Evolutionary conservation across 2,329 filamentous ascomycete species (phyloP).

Genomic region (Drechslerella dactyloides): DNA sequence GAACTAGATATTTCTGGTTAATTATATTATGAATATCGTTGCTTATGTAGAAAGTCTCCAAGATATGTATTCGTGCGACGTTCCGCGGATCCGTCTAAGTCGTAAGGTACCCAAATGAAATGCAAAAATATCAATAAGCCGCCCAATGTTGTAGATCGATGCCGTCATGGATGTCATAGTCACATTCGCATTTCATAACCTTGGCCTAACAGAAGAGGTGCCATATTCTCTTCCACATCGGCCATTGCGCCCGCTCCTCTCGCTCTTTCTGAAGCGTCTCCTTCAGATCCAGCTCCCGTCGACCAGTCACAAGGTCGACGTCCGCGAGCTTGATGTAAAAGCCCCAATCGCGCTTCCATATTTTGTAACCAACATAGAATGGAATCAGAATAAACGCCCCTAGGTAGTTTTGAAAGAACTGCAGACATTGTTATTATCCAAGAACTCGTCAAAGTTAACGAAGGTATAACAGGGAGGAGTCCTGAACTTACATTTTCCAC

Average conservation of each 20-base stretch:
- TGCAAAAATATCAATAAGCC: too few relatives aligned
- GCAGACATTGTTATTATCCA: background rate
- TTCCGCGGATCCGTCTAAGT: too few relatives aligned
- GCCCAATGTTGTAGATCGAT: too few relatives aligned
- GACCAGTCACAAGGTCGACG: slow-evolving; percentile 72
- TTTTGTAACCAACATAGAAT: slow-evolving; percentile 66
- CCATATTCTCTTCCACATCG: slow-evolving; percentile 33
- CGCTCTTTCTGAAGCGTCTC: slow-evolving; percentile 29
- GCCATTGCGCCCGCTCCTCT: slow-evolving; percentile 30
- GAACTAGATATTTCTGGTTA: too few relatives aligned
- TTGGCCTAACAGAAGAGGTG: slow-evolving; percentile 27
- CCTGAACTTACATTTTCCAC: slow-evolving; percentile 35
- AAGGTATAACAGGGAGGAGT: background rate
- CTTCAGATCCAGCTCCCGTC: slow-evolving; percentile 55
- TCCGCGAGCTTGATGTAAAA: slow-evolving; percentile 62
- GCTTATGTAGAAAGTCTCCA: too few relatives aligned
- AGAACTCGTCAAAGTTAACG: slow-evolving; percentile 55
- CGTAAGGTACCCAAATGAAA: too few relatives aligned
- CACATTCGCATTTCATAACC: background rate
- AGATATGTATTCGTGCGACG: too few relatives aligned
- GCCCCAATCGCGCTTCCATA: slow-evolving; percentile 69
- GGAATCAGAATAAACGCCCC: slow-evolving; percentile 64
- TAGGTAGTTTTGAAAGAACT: slow-evolving; percentile 65
- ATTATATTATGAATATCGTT: too few relatives aligned
- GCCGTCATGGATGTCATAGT: too few relatives aligned